Evolutionary conservation across 2,329 filamentous ascomycete species (phyloP), one percentile per base, ranked within the genome.

Genomic region (Ophiocordyceps camponoti-saundersi): DNA sequence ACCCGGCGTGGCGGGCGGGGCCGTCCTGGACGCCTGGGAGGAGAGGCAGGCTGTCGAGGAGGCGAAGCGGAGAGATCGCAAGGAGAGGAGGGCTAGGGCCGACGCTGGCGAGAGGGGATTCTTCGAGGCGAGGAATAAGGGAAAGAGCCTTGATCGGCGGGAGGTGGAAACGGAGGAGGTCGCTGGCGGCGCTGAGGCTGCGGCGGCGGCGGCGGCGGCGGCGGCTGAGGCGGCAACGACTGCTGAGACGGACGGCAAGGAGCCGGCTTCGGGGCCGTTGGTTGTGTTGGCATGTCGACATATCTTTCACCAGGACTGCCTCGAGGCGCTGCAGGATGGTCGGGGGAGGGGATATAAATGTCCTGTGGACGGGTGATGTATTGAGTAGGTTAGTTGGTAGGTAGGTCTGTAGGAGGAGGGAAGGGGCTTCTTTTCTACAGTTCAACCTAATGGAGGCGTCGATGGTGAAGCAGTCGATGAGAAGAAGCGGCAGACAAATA

Each of bases 21-120:
- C 79, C 36, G 74, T 94, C 1, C 95, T 87, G 69, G 80, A 85
- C 45, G 80, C 80, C 1, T 96, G 87, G 88, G 80, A 92, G 60
- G 72, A 74, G 47, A 75, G 68, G 53, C 71, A 75, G 53, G 64
- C 63, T 1, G 54, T 62, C 1, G 73, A 77, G 46, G 65, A 69
- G 15, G 56, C 57, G 53, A 69, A 63, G 49, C 67, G 69, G 55
- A 65, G 61, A 51, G 66, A 68, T 48, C 63, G 58, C 51, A 70
- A 68, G 54, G 63, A 65, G 0, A 52, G 56, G 23, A 47, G 63
- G 41, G 61, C 65, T 8, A 70, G 70, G 47, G 63, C 60, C 47
- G 61, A 52, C 34, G 56, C 52, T 11, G 55, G 53, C 18, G 59
- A 61, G 21, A 18, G 36, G 3, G 36, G 36, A 10, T n/a, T 12